Base-by-base conservation (phyloP, 2,329 filamentous ascomycete species). In the Fusarium udum region DNA sequence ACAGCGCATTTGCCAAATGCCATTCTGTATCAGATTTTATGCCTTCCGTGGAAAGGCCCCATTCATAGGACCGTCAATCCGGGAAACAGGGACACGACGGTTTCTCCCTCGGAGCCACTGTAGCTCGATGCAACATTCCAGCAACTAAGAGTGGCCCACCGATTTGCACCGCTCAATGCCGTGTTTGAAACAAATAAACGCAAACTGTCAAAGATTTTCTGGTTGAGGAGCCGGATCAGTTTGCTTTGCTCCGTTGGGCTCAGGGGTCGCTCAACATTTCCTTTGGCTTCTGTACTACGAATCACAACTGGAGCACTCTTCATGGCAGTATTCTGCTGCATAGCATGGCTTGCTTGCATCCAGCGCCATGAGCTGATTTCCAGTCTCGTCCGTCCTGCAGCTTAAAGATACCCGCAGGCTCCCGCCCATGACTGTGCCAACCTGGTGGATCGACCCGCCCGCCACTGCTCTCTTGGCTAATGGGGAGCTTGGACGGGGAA, bases 291-390 rank as follows among this genome's bases (percentile, higher is more conserved):
- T 57, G 60, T 48, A 49, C 32, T 37, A 70, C 51, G 48, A 46
- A 31, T 34, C 42, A 71, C 45, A 31, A 34, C 56, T 28, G 24
- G 34, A 58, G 36, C 26, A 36, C 42, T 58, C 39, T 58, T 51
- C 53, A 61, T 39, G 40, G 32, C 39, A 12, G 37, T 61, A 55
- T 37, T 69, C 55, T 74, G 45, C 65, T 73, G 73, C 69, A 78
- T 70, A 69, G 62, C 69, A 78, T 76, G 71, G 74, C 75, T 72
- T 77, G 56, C 64, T 73, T 78, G 72, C 68, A 66, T 55, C 64
- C 66, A 73, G 56, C 72, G 69, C 74, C 67, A 78, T 78, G 74
- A 64, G 67, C 71, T 76, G 73, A 78, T 75, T 72, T 46, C 61
- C 56, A 74, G 70, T 71, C 74, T 75, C 63, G 49, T 62, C 61